phyloP scores from a whole-genome alignment of 2,329 filamentous ascomycete genomes.

The Aspergillus quadrilineatus region DNA sequence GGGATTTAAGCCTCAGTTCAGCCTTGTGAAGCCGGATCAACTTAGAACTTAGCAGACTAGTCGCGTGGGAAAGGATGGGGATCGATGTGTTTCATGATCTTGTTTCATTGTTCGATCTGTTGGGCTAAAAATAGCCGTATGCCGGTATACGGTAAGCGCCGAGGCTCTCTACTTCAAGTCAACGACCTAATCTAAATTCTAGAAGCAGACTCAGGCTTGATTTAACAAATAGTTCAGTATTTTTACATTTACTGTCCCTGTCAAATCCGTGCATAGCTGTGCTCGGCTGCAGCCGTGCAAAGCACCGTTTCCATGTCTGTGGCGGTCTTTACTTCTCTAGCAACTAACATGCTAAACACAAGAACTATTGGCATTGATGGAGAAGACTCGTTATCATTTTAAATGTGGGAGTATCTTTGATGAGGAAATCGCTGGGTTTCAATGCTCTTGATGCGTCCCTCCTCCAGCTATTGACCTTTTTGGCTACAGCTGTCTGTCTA shows the following conservation, averaged over 20 bases:
- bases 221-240: neutral
- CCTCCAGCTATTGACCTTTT: neutral
- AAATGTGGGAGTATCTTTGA: neutral
- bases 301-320: neutral
- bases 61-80: neutral
- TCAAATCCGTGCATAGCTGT: neutral
- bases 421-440: neutral
- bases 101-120: constrained; percentile 1
- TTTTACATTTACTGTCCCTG: neutral
- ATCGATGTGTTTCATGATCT: constrained; percentile 4
- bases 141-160: neutral
- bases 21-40: neutral
- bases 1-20: neutral
- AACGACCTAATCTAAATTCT: neutral
- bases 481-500: neutral
- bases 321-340: too few species aligned
- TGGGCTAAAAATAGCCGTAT: neutral
- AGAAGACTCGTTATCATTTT: neutral
- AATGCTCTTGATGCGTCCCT: neutral
- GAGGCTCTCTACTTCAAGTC: neutral
- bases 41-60: neutral
- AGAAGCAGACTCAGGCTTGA: neutral
- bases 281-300: neutral
- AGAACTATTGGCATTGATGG: neutral
- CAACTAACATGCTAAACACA: too few species aligned